Conservation (phyloP, 2,329 filamentous ascomycete species). For the Fusarium udum region DNA sequence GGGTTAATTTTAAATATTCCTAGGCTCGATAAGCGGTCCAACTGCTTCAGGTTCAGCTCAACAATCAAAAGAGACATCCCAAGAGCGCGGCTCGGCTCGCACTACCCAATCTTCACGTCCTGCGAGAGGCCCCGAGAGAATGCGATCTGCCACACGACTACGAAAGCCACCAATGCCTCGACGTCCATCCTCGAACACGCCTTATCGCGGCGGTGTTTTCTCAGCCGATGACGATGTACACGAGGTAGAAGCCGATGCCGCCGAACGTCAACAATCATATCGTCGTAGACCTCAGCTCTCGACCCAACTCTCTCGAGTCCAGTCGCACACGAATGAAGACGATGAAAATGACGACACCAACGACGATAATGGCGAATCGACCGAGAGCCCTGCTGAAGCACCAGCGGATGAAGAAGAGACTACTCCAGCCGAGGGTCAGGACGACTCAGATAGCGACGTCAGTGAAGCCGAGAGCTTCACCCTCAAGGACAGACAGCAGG, state of each 20-base stretch:
- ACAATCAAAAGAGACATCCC: constrained; percentile 49
- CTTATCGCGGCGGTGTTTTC: constrained; percentile 85
- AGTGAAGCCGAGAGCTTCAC: constrained; percentile 99
- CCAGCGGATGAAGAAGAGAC: constrained; percentile 47
- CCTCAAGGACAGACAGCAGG: constrained; percentile 93
- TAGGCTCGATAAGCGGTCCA: constrained; percentile 42
- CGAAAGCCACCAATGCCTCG: constrained; percentile 79
- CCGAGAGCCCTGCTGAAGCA: constrained; percentile 43
- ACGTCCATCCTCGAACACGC: constrained; percentile 75
- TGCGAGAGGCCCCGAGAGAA: constrained; percentile 57
- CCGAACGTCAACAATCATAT: constrained; percentile 55
- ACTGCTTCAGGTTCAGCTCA: constrained; percentile 43
- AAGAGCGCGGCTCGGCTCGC: constrained; percentile 51
- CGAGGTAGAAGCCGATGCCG: constrained; percentile 78
- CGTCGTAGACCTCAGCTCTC: constrained; percentile 49
- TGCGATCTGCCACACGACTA: constrained; percentile 59
- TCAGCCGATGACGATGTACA: constrained; percentile 88
- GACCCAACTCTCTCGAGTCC: constrained; percentile 53
- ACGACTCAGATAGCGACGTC: constrained; percentile 74
- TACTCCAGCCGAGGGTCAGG: constrained; percentile 56
- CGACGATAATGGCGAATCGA: constrained; percentile 28
- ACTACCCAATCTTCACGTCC: constrained; percentile 50
- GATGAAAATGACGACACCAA: constrained; percentile 34
- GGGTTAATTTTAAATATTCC: constrained; percentile 25
- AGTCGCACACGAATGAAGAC: constrained; percentile 48